Conservation (phyloP, 306 rosid species). For the Benincasa hispida region DNA sequence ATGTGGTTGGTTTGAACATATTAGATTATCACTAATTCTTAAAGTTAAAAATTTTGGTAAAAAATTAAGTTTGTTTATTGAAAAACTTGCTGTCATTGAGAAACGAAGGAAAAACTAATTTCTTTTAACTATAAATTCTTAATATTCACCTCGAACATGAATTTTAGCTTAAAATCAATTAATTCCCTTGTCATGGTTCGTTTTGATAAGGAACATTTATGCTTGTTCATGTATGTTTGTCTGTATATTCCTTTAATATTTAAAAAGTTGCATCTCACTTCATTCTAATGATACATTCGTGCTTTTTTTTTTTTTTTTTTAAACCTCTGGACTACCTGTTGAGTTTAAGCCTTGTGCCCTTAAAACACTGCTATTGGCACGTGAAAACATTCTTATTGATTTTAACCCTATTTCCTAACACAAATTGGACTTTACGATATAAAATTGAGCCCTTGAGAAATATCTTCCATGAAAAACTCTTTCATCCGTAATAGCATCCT, state of each 20-base stretch:
- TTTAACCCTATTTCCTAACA: not conserved
- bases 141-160: not conserved
- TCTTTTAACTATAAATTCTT: not conserved
- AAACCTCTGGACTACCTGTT: not conserved
- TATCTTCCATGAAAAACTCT: not conserved
- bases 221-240: not conserved
- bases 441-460: not conserved
- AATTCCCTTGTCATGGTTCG: not conserved
- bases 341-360: not conserved
- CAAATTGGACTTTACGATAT: not conserved
- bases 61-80: not conserved
- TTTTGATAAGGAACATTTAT: not conserved
- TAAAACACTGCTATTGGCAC: not conserved
- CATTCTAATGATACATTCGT: not conserved
- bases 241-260: not conserved
- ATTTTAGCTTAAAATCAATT: not conserved
- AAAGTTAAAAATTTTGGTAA: not conserved
- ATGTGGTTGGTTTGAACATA: not conserved
- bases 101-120: not conserved
- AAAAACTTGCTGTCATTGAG: not conserved
- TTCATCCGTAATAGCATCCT: not conserved
- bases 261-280: not conserved
- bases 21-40: not conserved
- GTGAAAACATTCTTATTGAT: not conserved
- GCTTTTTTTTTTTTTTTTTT: not conserved